Evolutionary conservation across 2,329 filamentous ascomycete genomes (phyloP).

Genomic region (Neonectria sp.): DNA sequence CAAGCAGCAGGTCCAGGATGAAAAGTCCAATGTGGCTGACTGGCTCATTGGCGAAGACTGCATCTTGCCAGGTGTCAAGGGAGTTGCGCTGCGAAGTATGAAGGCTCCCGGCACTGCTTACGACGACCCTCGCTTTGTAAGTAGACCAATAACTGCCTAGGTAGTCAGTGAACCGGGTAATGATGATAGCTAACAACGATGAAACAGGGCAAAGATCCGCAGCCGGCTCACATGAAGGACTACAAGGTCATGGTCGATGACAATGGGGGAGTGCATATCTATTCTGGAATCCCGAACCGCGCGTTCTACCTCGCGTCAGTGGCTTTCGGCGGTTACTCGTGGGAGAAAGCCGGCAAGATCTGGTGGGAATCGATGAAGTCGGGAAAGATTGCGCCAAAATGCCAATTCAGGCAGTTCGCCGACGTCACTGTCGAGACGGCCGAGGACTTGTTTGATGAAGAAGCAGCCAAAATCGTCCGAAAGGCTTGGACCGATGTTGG

Average conservation of each 20-base stretch:
- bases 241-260: constrained; percentile 60
- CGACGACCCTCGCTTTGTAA: constrained; percentile 64
- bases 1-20: constrained; percentile 66
- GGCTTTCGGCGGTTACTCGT: constrained; percentile 67
- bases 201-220: constrained; percentile 65
- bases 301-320: constrained; percentile 67
- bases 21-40: constrained; percentile 62
- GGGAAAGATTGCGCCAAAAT: constrained; percentile 57
- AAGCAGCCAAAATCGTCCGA: constrained; percentile 60
- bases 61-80: constrained; percentile 65
- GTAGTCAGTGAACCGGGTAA: not conserved
- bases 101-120: constrained; percentile 68
- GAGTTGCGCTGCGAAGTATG: constrained; percentile 68
- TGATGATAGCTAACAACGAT: constrained; percentile 3
- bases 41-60: constrained; percentile 70
- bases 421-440: constrained; percentile 64
- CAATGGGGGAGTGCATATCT: constrained; percentile 69
- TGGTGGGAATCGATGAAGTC: constrained; percentile 67
- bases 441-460: constrained; percentile 58
- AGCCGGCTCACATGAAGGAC: constrained; percentile 63
- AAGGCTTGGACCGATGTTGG: constrained; percentile 66
- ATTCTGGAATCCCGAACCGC: constrained; percentile 71
- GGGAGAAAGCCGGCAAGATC: constrained; percentile 68
- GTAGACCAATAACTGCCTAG: constrained; percentile 33
- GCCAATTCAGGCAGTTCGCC: constrained; percentile 65